Conservation (phyloP, 2,329 filamentous ascomycete species). For the Triangularia setosa region DNA sequence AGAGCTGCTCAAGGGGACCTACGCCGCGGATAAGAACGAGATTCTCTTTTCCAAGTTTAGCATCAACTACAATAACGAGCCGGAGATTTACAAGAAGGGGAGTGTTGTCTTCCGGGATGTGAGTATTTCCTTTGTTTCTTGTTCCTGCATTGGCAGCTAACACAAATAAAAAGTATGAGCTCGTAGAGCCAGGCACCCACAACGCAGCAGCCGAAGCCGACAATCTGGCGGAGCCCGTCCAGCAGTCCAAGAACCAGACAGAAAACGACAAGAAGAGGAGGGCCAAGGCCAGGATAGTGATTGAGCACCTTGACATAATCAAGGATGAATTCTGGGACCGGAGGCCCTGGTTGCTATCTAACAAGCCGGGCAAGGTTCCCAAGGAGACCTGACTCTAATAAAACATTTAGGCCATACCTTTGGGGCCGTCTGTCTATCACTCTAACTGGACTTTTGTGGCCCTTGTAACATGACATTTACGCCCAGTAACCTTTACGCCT, state of each 20-base stretch:
- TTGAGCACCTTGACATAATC: conserved; percentile 91
- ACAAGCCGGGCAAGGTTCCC: conserved; percentile 68
- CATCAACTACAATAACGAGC: conserved; percentile 98
- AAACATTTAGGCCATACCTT: not conserved
- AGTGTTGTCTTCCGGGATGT: conserved; percentile 84
- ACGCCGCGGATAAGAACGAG: conserved; percentile 89
- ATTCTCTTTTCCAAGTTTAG: conserved; percentile 84
- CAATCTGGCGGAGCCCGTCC: conserved; percentile 47
- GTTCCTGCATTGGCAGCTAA: not conserved
- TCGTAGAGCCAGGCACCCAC: conserved; percentile 56
- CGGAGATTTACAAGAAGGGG: conserved; percentile 88
- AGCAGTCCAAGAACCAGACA: conserved; percentile 71
- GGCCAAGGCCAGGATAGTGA: conserved; percentile 72
- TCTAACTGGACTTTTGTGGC: not conserved
- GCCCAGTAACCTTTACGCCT: not conserved
- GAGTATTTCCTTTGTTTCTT: conserved; percentile 29
- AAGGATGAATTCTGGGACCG: conserved; percentile 90
- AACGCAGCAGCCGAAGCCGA: conserved; percentile 46
- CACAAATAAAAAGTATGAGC: conserved; percentile 54
- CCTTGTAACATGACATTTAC: not conserved
- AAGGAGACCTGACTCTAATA: conserved; percentile 44
- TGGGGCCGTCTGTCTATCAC: not conserved
- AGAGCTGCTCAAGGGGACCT: conserved; percentile 73
- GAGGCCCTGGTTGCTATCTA: conserved; percentile 78
- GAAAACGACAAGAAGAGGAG: conserved; percentile 81